A percentile compares a stretch with the other conserved stretches of the same genome.
These are phyloP conservation scores for Fusarium sp. DNA, from an alignment of 2,329 filamentous ascomycete genomes.

Conservation along the genomic window DNA sequence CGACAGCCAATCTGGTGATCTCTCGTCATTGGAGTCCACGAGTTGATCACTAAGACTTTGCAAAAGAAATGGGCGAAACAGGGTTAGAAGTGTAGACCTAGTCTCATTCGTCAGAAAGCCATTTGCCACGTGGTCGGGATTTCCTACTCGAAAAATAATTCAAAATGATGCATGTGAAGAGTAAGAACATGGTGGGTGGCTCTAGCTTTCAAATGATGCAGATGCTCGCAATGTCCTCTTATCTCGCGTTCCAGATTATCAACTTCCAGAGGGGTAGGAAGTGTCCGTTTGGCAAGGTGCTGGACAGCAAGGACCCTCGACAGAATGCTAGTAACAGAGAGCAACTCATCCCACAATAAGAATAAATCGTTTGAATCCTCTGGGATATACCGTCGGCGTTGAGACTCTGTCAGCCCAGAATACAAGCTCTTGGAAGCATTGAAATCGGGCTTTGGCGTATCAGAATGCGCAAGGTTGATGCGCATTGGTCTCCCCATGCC, in stretches of 20 bases:
- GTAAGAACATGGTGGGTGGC: not conserved
- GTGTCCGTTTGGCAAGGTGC: not conserved
- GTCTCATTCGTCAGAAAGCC: not conserved
- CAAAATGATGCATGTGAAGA: not conserved
- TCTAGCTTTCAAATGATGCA: not conserved
- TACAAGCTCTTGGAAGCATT: not conserved
- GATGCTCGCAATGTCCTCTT: not conserved
- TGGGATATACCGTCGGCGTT: not conserved
- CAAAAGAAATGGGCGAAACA: not conserved
- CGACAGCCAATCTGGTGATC: not conserved
- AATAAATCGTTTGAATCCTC: not conserved
- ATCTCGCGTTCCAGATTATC: not conserved
- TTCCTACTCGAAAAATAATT: not conserved
- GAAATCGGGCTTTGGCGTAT: not conserved
- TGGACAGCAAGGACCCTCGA: not conserved
- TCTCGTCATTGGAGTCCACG: not conserved
- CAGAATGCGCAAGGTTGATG: conserved; percentile 7
- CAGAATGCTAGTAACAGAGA: not conserved
- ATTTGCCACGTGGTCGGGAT: not conserved
- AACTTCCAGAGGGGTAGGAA: not conserved
- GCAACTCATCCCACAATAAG: not conserved
- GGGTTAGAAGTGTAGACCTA: not conserved
- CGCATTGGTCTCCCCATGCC: conserved; percentile 17
- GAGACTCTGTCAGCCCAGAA: not conserved
- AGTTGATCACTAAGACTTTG: not conserved